These are phyloP conservation scores for Phytophthora tentaculata DNA, from an alignment of 352 stramenopile genomes.

Conservation along the genomic window DNA sequence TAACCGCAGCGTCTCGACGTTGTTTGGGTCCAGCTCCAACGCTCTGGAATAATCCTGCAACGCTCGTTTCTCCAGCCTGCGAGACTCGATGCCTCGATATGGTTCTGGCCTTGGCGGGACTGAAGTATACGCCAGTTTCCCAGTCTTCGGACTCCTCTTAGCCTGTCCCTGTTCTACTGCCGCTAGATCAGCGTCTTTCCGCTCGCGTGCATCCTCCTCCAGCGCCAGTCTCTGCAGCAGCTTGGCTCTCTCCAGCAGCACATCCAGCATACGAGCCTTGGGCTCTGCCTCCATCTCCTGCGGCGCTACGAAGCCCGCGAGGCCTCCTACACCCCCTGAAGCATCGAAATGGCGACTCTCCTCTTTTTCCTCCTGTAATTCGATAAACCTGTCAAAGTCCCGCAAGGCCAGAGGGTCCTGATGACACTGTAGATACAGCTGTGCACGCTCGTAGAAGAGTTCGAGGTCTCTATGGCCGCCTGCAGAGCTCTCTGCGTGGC, in stretches of 20 bases:
- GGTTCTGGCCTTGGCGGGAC: constrained; percentile 25
- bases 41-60: constrained; percentile 69
- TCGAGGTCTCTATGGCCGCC: constrained; percentile 59
- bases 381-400: constrained; percentile 73
- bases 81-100: constrained; percentile 43
- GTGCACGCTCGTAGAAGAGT: constrained; percentile 68
- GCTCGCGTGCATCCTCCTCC: constrained; percentile 52
- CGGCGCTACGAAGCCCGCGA: constrained; percentile 34
- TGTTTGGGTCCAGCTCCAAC: constrained; percentile 50
- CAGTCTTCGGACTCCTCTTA: constrained; percentile 2
- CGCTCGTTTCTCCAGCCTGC: constrained; percentile 54
- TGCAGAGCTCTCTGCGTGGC: constrained; percentile 44
- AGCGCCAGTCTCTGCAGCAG: constrained; percentile 59
- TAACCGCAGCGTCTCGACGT: constrained; percentile 50
- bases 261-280: constrained; percentile 48
- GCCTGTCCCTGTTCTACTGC: constrained; percentile 54
- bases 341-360: constrained; percentile 46
- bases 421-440: constrained; percentile 55
- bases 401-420: constrained; percentile 53
- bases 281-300: constrained; percentile 35
- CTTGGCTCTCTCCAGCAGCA: constrained; percentile 64
- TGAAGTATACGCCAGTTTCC: constrained; percentile 21
- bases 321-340: constrained; percentile 37
- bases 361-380: constrained; percentile 63
- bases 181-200: constrained; percentile 53